These are phyloP conservation scores for Fonsecaea monophora DNA, from an alignment of 2,329 filamentous ascomycete species.

Conservation along the genomic window DNA sequence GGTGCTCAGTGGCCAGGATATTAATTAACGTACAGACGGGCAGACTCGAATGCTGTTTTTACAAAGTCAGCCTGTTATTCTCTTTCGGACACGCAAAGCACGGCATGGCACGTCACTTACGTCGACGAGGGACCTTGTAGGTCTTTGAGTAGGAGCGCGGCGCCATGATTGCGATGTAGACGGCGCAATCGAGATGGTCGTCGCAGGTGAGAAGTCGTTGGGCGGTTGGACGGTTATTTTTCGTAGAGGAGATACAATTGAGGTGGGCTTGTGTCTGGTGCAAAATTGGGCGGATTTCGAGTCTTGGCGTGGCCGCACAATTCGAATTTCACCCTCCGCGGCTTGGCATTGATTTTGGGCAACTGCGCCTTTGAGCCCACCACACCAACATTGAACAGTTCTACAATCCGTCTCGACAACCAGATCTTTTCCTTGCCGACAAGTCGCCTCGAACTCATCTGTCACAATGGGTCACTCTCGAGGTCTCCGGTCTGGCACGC, in stretches of 20 bases:
- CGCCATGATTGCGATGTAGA: slow-evolving; percentile 52
- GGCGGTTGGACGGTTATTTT: slow-evolving; percentile 18
- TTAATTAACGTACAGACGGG: slow-evolving; percentile 90
- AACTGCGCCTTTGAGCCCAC: slow-evolving; percentile 21
- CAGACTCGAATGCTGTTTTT: slow-evolving; percentile 85
- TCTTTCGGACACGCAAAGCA: slow-evolving; percentile 7
- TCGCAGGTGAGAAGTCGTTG: slow-evolving; percentile 35
- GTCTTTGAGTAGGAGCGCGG: slow-evolving; percentile 93
- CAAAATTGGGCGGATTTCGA: slow-evolving; percentile 15
- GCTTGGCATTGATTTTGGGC: slow-evolving; percentile 19
- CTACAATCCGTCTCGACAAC: slow-evolving; percentile 48
- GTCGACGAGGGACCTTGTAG: slow-evolving; percentile 97
- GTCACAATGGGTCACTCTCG: slow-evolving; percentile 77
- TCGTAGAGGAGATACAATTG: neutral
- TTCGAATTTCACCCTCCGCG: slow-evolving; percentile 11
- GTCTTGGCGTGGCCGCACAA: slow-evolving; percentile 24
- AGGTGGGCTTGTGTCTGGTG: slow-evolving; percentile 14
- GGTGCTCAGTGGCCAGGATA: slow-evolving; percentile 88
- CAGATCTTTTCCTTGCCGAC: slow-evolving; percentile 59
- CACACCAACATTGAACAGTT: slow-evolving; percentile 11
- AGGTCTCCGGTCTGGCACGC: slow-evolving; percentile 86
- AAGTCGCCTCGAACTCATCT: slow-evolving; percentile 47
- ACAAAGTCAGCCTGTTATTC: slow-evolving; percentile 47
- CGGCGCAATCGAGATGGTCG: slow-evolving; percentile 42
- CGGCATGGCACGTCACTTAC: slow-evolving; percentile 50